Percentiles rank a stretch among this genome's conserved stretches.
Evolutionary conservation across 108 stramenopile genomes (phyloP).

Genomic region (Nitzschia sp.): DNA sequence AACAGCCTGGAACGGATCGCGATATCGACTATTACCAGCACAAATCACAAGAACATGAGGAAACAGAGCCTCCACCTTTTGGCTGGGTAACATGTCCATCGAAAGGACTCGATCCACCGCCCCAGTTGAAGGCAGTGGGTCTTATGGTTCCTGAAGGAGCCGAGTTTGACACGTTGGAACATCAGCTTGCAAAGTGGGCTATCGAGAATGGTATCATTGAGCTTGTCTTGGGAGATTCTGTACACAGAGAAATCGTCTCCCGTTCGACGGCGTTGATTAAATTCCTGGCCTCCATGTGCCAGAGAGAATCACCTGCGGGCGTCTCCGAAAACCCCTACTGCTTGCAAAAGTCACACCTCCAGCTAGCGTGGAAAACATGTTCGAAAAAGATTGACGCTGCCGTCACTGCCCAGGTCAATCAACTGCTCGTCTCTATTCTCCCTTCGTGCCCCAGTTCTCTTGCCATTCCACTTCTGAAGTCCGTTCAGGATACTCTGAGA

Average conservation of each 20-base stretch:
- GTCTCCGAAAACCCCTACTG: constrained; percentile 55
- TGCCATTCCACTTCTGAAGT: constrained; percentile 75
- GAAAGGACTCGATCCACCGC: constrained; percentile 78
- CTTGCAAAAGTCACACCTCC: constrained; percentile 68
- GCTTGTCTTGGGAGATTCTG: constrained; percentile 73
- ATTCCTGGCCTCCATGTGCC: constrained; percentile 82
- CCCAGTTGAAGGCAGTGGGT: constrained; percentile 57
- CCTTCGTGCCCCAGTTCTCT: constrained; percentile 65
- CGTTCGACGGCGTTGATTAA: constrained; percentile 72
- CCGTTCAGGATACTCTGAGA: constrained; percentile 53
- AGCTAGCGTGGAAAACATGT: constrained; percentile 86
- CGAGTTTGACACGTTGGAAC: constrained; percentile 74
- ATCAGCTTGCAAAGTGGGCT: constrained; percentile 80
- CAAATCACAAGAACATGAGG: constrained; percentile 81
- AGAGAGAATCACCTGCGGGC: constrained; percentile 14
- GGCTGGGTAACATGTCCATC: constrained; percentile 85
- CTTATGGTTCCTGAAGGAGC: constrained; percentile 74
- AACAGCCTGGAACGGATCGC: constrained; percentile 95
- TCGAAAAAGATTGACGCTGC: constrained; percentile 74
- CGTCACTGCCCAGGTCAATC: constrained; percentile 78
- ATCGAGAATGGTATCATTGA: constrained; percentile 83
- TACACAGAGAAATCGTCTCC: constrained; percentile 81
- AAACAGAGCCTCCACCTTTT: constrained; percentile 61
- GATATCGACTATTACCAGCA: constrained; percentile 98
- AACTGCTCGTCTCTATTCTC: constrained; percentile 77